Conservation (phyloP, 805 yeast genomes). For the Kazachstania africana region DNA sequence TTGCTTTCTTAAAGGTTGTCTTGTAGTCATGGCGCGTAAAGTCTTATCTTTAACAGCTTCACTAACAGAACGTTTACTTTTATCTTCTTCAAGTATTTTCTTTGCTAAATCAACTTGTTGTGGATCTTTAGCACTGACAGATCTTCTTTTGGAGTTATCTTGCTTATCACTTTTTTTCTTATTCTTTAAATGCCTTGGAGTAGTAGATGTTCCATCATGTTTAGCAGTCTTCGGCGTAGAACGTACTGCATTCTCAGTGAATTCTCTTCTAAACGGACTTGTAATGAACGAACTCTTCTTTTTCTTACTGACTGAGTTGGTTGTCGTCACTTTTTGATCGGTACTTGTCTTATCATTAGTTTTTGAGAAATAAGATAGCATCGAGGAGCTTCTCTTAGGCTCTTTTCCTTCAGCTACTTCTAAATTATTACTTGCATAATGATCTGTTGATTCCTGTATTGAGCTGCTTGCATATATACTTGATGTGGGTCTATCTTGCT, state of each 20-base stretch:
- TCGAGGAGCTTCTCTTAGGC: slow-evolving; percentile 50
- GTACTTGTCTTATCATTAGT: slow-evolving; percentile 9
- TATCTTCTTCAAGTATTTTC: slow-evolving; percentile 10
- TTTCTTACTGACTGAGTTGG: slow-evolving; percentile 4
- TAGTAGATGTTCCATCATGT: slow-evolving; percentile 2
- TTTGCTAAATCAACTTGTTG: slow-evolving; percentile 6
- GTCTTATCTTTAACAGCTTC: slow-evolving; percentile 42
- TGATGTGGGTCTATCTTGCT: slow-evolving; percentile 30
- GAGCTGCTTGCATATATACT: slow-evolving; percentile 25
- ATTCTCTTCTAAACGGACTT: slow-evolving; percentile 17
- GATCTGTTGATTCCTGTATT: slow-evolving; percentile 1
- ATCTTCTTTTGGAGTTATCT: slow-evolving; percentile 31
- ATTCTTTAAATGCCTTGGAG: slow-evolving; percentile 5
- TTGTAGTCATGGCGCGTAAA: slow-evolving; percentile 42
- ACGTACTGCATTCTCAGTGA: slow-evolving; percentile 12
- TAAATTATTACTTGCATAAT: not conserved
- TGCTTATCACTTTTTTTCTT: slow-evolving; percentile 3
- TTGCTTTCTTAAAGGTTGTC: slow-evolving; percentile 37
- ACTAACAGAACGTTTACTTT: slow-evolving; percentile 33
- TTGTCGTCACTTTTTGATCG: slow-evolving; percentile 1
- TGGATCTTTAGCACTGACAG: slow-evolving; percentile 39
- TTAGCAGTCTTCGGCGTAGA: slow-evolving; percentile 10
- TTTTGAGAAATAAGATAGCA: slow-evolving; percentile 36
- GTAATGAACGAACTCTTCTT: slow-evolving; percentile 12
- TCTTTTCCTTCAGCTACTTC: slow-evolving; percentile 7